Percentiles rank a stretch among this genome's conserved stretches.
Evolutionary conservation across 768 basidiomycete species (phyloP).

Genomic region (Leucogyrophana mollusca): DNA sequence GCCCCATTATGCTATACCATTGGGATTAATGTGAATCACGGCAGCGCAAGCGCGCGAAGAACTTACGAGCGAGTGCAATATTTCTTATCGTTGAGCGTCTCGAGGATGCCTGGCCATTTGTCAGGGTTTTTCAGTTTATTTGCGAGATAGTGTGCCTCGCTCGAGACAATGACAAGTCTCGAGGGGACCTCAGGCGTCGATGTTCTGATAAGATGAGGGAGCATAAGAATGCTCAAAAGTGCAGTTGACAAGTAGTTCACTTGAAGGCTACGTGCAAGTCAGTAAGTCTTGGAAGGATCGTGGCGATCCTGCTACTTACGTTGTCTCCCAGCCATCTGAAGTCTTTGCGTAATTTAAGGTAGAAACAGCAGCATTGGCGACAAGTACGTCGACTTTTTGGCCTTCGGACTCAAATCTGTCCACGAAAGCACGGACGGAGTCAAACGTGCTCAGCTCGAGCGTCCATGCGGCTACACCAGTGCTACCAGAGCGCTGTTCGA

Average conservation of each 20-base stretch:
- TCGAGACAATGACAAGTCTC: constrained; percentile 29
- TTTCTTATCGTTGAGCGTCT: constrained; percentile 18
- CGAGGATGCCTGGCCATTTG: constrained; percentile 18
- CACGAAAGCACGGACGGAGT: constrained; percentile 30
- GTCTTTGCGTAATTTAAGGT: constrained; percentile 23
- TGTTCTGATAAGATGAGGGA: constrained; percentile 30
- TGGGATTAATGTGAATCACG: not conserved
- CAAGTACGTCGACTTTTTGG: constrained; percentile 25
- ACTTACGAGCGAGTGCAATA: constrained; percentile 20
- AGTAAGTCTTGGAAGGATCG: too few species aligned
- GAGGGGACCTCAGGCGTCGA: constrained; percentile 20
- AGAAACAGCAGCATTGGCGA: constrained; percentile 30
- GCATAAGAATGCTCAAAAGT: constrained; percentile 30
- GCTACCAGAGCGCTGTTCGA: constrained; percentile 13
- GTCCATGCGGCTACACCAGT: constrained; percentile 23
- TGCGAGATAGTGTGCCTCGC: constrained; percentile 23
- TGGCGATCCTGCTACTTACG: too few species aligned
- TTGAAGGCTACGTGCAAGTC: constrained; percentile 26
- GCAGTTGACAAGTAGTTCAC: constrained; percentile 34
- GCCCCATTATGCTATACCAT: constrained; percentile 7
- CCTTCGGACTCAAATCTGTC: constrained; percentile 25
- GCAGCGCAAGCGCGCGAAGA: not conserved
- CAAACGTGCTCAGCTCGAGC: constrained; percentile 33
- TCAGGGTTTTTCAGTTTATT: constrained; percentile 3
- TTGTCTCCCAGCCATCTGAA: constrained; percentile 47